Evolutionary conservation across 2,329 filamentous ascomycete genomes (phyloP).

Genomic region (Ampelomyces quisqualis): DNA sequence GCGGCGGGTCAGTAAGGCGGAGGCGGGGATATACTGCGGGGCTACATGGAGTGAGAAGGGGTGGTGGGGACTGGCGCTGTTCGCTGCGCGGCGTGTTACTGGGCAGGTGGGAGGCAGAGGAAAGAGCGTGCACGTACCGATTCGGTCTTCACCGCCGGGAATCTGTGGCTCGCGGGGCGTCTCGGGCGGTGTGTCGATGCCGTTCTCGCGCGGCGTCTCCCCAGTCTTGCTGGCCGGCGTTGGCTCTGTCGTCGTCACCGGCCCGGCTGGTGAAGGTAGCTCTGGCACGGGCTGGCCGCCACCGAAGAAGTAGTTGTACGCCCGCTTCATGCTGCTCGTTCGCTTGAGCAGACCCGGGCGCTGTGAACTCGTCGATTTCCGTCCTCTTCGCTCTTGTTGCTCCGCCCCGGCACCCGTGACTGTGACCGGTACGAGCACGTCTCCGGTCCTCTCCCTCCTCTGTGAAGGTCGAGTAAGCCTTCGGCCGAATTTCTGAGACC

Average conservation of each 20-base stretch:
- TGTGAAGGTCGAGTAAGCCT: conserved; percentile 31
- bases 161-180: conserved; percentile 28
- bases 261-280: conserved; percentile 31
- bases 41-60: conserved; percentile 21
- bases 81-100: conserved; percentile 25
- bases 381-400: conserved; percentile 35
- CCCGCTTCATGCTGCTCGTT: conserved; percentile 44
- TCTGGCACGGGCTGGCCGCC: conserved; percentile 21
- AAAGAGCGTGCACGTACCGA: conserved; percentile 17
- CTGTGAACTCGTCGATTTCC: conserved; percentile 32
- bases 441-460: conserved; percentile 25
- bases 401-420: conserved; percentile 27
- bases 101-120: conserved; percentile 19
- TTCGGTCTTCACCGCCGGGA: conserved; percentile 15
- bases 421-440: conserved; percentile 33
- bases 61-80: conserved; percentile 11
- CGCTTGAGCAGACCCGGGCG: conserved; percentile 41
- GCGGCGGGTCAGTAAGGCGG: conserved; percentile 23
- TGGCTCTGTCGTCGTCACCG: conserved; percentile 27
- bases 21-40: conserved; percentile 18
- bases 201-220: conserved; percentile 23
- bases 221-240: conserved; percentile 23
- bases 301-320: conserved; percentile 46
- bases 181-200: conserved; percentile 38
- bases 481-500: conserved; percentile 40